These are phyloP conservation scores for Backusella parvicylindrica DNA, from an alignment of 192 early-diverging fungal species.

Conservation along the genomic window DNA sequence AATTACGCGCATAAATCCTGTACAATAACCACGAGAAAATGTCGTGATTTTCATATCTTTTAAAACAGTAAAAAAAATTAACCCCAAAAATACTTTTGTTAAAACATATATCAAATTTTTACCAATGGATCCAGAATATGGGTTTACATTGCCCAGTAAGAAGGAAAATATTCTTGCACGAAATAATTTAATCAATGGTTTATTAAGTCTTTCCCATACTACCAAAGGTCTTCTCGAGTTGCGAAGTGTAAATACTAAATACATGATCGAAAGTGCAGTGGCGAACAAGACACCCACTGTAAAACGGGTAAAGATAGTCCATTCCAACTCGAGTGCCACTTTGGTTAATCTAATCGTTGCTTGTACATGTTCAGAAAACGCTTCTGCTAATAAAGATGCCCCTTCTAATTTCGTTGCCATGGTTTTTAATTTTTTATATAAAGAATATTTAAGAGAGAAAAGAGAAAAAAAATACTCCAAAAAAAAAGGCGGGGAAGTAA, in stretches of 20 bases:
- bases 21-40: constrained; percentile 46
- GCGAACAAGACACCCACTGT: constrained; percentile 26
- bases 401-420: background rate
- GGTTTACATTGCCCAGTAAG: constrained; percentile 42
- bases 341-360: constrained; percentile 13
- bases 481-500: background rate
- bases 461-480: background rate
- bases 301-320: constrained; percentile 31
- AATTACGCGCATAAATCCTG: constrained; percentile 53
- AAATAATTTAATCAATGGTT: constrained; percentile 42
- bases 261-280: constrained; percentile 15
- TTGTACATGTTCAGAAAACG: constrained; percentile 16
- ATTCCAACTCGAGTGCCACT: constrained; percentile 31
- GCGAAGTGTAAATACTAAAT: constrained; percentile 21
- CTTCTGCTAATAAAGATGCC: background rate
- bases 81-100: too few species aligned
- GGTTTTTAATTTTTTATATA: background rate
- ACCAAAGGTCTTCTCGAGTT: constrained; percentile 35
- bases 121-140: constrained; percentile 47
- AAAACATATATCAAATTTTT: constrained; percentile 10
- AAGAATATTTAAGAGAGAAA: background rate
- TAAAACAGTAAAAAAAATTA: too few species aligned
- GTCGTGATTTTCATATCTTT: constrained; percentile 37
- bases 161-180: constrained; percentile 45
- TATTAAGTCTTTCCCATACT: constrained; percentile 48